A percentile compares a stretch with the other conserved stretches of the same genome.
Evolutionary conservation across 495 filamentous ascomycete species (phyloP).

Genomic region (Bacidia rubella): DNA sequence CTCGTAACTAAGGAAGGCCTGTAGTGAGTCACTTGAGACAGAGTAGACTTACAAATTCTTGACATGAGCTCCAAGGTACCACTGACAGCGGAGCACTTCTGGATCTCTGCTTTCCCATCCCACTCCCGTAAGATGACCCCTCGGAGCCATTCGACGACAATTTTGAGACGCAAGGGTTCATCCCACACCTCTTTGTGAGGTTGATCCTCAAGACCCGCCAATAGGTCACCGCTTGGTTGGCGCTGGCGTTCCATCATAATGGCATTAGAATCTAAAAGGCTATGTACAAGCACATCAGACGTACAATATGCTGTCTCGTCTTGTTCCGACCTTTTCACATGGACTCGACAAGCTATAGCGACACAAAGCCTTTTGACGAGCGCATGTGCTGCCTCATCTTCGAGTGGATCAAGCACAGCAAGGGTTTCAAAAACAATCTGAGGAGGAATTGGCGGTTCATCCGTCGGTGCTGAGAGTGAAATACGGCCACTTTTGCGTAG

Average conservation of each 20-base stretch:
- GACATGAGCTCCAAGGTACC: slow-evolving; percentile 61
- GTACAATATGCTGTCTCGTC: no score
- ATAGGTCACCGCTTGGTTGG: no score
- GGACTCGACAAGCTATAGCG: slow-evolving; percentile 35
- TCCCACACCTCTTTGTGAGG: no score
- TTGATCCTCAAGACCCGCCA: no score
- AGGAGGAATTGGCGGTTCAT: neutral
- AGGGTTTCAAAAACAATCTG: neutral
- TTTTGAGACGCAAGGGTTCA: slow-evolving; percentile 6
- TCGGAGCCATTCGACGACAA: slow-evolving; percentile 67
- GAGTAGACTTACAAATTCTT: slow-evolving; percentile 56
- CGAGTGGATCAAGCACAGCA: slow-evolving; percentile 36
- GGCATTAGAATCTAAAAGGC: neutral
- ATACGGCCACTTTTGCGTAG: slow-evolving; percentile 42
- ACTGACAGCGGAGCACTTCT: slow-evolving; percentile 50
- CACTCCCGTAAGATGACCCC: slow-evolving; percentile 63
- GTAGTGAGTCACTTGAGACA: no score
- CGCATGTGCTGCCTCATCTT: slow-evolving; percentile 46
- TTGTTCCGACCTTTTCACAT: neutral
- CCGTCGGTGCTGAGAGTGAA: slow-evolving; percentile 29
- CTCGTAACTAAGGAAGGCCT: no score
- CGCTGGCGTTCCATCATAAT: neutral
- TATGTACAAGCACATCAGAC: neutral
- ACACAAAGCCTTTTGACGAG: slow-evolving; percentile 40
- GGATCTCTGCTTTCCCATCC: slow-evolving; percentile 59